Evolutionary conservation across 768 basidiomycete genomes (phyloP), one percentile per base, ranked within the genome.

Genomic region (Nidularia pulvinata): DNA sequence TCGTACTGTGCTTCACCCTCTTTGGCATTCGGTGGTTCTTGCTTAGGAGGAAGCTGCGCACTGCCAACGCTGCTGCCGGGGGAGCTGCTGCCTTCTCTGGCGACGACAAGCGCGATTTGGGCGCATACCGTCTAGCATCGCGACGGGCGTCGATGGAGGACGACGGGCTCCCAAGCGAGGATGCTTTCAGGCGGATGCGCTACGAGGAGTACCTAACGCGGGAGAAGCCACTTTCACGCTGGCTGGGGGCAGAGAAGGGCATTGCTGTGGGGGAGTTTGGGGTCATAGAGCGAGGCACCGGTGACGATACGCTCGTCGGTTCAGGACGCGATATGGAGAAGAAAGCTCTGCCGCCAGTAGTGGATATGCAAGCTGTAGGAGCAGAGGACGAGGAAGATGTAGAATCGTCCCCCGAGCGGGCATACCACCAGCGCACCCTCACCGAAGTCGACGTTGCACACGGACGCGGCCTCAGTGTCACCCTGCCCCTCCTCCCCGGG

Each of bases 21-120:
- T 90, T 90, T 58, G 75, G 67, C 1, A 13, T 81, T 42, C 70
- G 88, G 35, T 88, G 81, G 76, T 68, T 80, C 51, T 33, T 82
- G 45, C 65, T 71, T 22, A 70, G 79, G 49, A 70, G 77, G 52
- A 62, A 67, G 54, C 74, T 66, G 56, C 58, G 63, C 45, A 50
- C 56, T n/a, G 45, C 14, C 19, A 56, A 57, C 46, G 52, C 43
- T 48, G 43, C 53, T 45, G 49, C 52, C 25, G 46, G 48, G 2
- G 37, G 61, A 52, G 50, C 55, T 55, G 43, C 55, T 46, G 50
- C 53, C n/a, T 56, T 59, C 36, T 55, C 51, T 48, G 35, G 48
- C 22, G 66, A 50, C 56, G 60, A 49, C 54, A 63, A 56, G 52
- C 49, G 37, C 39, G 64, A 53, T 55, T 47, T 61, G 30, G 37